Percentiles rank a stretch among this genome's conserved stretches.
Evolutionary conservation across 1,139 yeast genomes (phyloP).

Genomic region (Magnusiomyces paraingens): DNA sequence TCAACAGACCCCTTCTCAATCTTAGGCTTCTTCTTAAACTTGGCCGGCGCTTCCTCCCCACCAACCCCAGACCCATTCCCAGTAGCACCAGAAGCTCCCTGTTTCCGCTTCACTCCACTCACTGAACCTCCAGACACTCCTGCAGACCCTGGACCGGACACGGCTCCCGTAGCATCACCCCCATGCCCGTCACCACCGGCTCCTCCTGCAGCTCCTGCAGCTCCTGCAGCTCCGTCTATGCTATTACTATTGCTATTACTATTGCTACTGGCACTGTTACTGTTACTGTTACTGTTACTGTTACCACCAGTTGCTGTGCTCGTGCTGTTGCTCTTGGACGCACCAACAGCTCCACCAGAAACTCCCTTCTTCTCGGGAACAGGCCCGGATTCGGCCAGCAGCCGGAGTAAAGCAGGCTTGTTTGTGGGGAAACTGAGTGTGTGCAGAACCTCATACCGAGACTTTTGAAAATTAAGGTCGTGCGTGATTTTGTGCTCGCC

Average conservation of each 20-base stretch:
- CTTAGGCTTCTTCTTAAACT: constrained; percentile 24
- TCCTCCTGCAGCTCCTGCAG: constrained; percentile 22
- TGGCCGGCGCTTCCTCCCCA: constrained; percentile 9
- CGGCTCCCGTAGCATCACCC: constrained; percentile 31
- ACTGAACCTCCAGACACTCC: not conserved
- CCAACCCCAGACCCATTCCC: constrained; percentile 22
- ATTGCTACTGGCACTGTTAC: constrained; percentile 31
- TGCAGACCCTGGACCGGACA: constrained; percentile 30
- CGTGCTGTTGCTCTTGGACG: constrained; percentile 37
- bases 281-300: constrained; percentile 25
- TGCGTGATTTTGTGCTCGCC: constrained; percentile 85
- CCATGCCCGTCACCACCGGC: constrained; percentile 38
- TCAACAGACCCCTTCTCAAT: constrained; percentile 56
- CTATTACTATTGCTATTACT: constrained; percentile 23
- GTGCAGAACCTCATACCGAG: constrained; percentile 73
- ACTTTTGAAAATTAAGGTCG: constrained; percentile 80
- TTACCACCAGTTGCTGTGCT: constrained; percentile 18
- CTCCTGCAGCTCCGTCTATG: constrained; percentile 18
- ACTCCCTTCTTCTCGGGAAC: constrained; percentile 45
- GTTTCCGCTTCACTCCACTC: constrained; percentile 2
- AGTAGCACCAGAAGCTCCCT: constrained; percentile 19
- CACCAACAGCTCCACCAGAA: constrained; percentile 26
- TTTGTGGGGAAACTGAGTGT: constrained; percentile 67
- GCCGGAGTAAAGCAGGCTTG: constrained; percentile 65
- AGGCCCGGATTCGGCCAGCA: constrained; percentile 74